These are phyloP conservation scores for Tremellales sp. DNA, from an alignment of 1,284 basidiomycete species.

Conservation along the genomic window DNA sequence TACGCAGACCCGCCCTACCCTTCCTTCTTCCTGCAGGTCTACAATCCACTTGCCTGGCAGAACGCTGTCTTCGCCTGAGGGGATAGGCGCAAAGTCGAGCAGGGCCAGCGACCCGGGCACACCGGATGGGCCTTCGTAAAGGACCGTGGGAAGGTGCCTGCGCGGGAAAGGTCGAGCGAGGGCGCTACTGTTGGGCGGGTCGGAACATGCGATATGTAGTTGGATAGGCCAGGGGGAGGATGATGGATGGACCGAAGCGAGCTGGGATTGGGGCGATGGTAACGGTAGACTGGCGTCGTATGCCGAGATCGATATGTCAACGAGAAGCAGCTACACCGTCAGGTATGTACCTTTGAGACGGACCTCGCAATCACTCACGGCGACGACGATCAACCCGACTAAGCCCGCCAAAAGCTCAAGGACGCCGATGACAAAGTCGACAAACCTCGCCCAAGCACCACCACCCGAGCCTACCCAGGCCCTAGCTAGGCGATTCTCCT, in stretches of 20 bases:
- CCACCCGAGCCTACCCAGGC: constrained; percentile 34
- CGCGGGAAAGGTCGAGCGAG: background rate
- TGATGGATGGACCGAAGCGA: constrained; percentile 26
- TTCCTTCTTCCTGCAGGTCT: constrained; percentile 32
- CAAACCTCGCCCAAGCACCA: constrained; percentile 23
- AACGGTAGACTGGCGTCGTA: constrained; percentile 34
- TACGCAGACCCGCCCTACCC: constrained; percentile 36
- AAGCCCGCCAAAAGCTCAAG: constrained; percentile 37
- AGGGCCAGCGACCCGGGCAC: constrained; percentile 39
- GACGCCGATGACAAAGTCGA: constrained; percentile 23
- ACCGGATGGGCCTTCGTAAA: constrained; percentile 42
- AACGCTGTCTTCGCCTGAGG: constrained; percentile 10
- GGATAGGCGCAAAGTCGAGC: constrained; percentile 24
- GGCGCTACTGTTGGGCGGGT: constrained; percentile 17
- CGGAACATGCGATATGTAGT: constrained; percentile 38
- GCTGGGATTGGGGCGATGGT: constrained; percentile 22
- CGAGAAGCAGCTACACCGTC: constrained; percentile 36
- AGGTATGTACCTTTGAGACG: background rate
- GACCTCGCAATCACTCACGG: constrained; percentile 20
- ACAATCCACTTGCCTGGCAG: constrained; percentile 41
- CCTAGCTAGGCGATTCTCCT: constrained; percentile 22
- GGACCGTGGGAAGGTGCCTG: constrained; percentile 26
- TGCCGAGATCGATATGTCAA: constrained; percentile 39
- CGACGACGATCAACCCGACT: constrained; percentile 27
- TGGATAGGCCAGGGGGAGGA: constrained; percentile 29